These are phyloP conservation scores for Cercospora sojina DNA, from an alignment of 2,329 filamentous ascomycete genomes.

Conservation along the genomic window DNA sequence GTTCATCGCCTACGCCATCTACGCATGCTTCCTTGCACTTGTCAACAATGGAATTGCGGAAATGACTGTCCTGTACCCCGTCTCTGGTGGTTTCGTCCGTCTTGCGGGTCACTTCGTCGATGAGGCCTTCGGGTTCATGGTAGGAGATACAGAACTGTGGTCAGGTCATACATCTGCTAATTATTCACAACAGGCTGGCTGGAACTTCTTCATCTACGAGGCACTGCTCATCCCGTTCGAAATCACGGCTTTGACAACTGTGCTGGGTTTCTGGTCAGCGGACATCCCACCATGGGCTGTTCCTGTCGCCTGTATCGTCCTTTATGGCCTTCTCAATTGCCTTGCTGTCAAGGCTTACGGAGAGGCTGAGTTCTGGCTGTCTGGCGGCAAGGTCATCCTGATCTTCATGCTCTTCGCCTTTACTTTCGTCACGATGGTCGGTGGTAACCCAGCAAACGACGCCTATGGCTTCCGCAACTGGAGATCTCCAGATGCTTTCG, in stretches of 20 bases:
- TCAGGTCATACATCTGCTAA: neutral
- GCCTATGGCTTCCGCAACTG: constrained; percentile 46
- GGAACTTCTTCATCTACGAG: constrained; percentile 52
- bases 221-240: constrained; percentile 54
- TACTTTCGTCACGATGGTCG: constrained; percentile 37
- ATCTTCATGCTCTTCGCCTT: constrained; percentile 36
- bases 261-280: constrained; percentile 46
- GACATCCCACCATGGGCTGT: constrained; percentile 47
- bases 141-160: neutral
- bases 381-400: constrained; percentile 44
- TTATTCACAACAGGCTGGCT: constrained; percentile 36
- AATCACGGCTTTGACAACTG: constrained; percentile 48
- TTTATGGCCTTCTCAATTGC: constrained; percentile 40
- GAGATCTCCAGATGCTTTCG: constrained; percentile 39
- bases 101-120: constrained; percentile 66
- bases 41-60: constrained; percentile 66
- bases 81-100: constrained; percentile 55
- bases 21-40: constrained; percentile 56
- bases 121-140: constrained; percentile 60
- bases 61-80: constrained; percentile 46
- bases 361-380: constrained; percentile 55
- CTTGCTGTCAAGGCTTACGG: constrained; percentile 49
- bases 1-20: constrained; percentile 26
- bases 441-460: constrained; percentile 38
- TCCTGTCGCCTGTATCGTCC: constrained; percentile 43